phyloP scores from a whole-genome alignment of 2,329 filamentous ascomycete genomes.

The Arthrobotrys musiformis region DNA sequence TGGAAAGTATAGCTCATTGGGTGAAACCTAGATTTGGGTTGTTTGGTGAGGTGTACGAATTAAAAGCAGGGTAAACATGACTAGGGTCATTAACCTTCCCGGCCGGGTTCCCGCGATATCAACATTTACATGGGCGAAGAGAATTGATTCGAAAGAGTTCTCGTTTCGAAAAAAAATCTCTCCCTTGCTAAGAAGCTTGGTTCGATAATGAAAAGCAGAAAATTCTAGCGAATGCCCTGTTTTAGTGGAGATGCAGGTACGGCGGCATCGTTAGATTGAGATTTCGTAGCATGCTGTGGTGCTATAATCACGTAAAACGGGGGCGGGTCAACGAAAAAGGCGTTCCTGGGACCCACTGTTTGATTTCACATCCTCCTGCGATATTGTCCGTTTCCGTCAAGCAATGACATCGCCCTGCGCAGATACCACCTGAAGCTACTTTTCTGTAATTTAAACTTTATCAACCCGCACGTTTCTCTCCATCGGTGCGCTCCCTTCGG shows the following conservation, averaged over 20 bases:
- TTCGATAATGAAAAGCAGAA: not conserved
- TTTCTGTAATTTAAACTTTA: constrained; percentile 32
- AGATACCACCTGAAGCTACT: constrained; percentile 18
- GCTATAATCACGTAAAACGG: constrained; percentile 40
- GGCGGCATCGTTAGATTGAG: not conserved
- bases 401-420: constrained; percentile 31
- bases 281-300: constrained; percentile 14
- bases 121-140: not conserved
- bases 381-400: constrained; percentile 29
- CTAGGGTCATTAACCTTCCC: constrained; percentile 13
- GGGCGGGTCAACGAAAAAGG: constrained; percentile 27
- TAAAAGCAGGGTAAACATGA: constrained; percentile 30
- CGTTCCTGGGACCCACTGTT: constrained; percentile 24
- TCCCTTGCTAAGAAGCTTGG: constrained; percentile 8
- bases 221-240: constrained; percentile 29
- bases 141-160: constrained; percentile 5
- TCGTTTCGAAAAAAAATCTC: not conserved
- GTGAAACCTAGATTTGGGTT: constrained; percentile 40
- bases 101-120: constrained; percentile 14
- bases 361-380: not conserved
- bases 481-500: constrained; percentile 20
- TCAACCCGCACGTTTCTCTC: constrained; percentile 15
- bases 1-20: not conserved
- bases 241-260: constrained; percentile 11
- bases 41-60: constrained; percentile 46